These are phyloP conservation scores for Stipa capillata DNA, from an alignment of 176 grass and related monocot genomes.

Conservation along the genomic window DNA sequence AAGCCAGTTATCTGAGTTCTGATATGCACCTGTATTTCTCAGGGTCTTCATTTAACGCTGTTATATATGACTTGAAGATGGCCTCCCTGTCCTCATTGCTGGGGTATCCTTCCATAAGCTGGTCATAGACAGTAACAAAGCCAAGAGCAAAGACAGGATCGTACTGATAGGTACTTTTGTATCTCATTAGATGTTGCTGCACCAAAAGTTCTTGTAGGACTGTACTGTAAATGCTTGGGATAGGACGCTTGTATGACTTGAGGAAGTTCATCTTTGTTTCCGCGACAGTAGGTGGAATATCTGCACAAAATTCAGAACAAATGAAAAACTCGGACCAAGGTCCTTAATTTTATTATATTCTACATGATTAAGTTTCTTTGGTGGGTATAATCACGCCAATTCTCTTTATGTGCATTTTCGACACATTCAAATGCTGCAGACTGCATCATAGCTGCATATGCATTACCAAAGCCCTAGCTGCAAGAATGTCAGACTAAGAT, in stretches of 20 bases:
- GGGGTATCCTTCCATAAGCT: conserved; percentile 97
- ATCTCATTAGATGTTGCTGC: conserved; percentile 94
- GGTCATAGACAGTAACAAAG: conserved; percentile 87
- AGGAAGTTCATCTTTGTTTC: conserved; percentile 91
- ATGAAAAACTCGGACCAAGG: neutral
- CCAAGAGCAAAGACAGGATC: conserved; percentile 94
- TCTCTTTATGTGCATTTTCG: neutral
- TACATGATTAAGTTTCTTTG: neutral
- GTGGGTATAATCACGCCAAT: neutral
- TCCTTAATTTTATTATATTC: neutral
- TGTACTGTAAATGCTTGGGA: conserved; percentile 92
- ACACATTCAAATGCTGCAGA: neutral
- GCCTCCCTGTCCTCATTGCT: conserved; percentile 60
- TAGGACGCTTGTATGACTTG: conserved; percentile 84
- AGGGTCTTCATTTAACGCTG: conserved; percentile 83
- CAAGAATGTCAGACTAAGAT: neutral
- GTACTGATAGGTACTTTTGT: conserved; percentile 95
- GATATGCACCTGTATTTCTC: conserved; percentile 60
- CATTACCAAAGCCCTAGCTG: neutral
- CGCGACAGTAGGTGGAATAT: conserved; percentile 70
- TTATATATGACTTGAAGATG: conserved; percentile 80
- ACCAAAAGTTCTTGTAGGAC: conserved; percentile 92
- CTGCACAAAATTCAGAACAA: conserved; percentile 34
- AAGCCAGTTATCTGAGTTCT: neutral
- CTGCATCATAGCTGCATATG: neutral